Conservation (phyloP, 73 alveolate species). For the Paraurostyla sp. region DNA sequence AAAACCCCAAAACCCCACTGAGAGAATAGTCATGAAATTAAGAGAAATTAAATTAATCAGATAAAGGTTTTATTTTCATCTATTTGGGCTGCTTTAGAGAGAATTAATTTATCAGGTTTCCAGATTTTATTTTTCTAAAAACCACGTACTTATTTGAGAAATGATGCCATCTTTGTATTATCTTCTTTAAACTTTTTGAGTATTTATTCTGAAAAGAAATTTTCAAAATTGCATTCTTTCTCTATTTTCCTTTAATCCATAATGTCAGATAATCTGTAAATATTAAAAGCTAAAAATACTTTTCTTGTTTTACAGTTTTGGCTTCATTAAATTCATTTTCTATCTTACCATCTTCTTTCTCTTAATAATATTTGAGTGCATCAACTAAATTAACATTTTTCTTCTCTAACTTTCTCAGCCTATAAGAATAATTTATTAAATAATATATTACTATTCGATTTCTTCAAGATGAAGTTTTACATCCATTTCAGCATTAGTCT, state of each 20-base stretch:
- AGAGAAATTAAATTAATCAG: too few relatives aligned
- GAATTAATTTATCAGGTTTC: slow-evolving; percentile 34
- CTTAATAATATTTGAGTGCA: background rate
- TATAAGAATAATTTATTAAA: background rate
- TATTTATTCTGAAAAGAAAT: slow-evolving; percentile 22
- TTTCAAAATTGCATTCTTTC: slow-evolving; percentile 14
- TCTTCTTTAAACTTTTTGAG: slow-evolving; percentile 40
- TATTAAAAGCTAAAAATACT: background rate
- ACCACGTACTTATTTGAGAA: slow-evolving; percentile 9
- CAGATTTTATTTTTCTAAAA: slow-evolving; percentile 40
- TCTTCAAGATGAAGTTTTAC: too few relatives aligned
- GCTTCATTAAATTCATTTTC: background rate
- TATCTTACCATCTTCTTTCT: background rate
- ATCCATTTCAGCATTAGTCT: too few relatives aligned
- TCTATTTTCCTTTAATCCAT: slow-evolving; percentile 24
- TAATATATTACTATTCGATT: background rate
- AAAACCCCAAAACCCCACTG: too few relatives aligned
- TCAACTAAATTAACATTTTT: background rate
- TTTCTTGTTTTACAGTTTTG: background rate
- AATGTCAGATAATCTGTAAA: background rate
- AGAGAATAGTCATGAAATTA: too few relatives aligned
- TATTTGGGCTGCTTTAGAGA: background rate
- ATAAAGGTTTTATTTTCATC: too few relatives aligned
- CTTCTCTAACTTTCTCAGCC: background rate
- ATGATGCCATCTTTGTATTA: slow-evolving; percentile 27